Base-by-base conservation (phyloP, 164 flowering plant genomes). In the Stephania yunnanensis region DNA sequence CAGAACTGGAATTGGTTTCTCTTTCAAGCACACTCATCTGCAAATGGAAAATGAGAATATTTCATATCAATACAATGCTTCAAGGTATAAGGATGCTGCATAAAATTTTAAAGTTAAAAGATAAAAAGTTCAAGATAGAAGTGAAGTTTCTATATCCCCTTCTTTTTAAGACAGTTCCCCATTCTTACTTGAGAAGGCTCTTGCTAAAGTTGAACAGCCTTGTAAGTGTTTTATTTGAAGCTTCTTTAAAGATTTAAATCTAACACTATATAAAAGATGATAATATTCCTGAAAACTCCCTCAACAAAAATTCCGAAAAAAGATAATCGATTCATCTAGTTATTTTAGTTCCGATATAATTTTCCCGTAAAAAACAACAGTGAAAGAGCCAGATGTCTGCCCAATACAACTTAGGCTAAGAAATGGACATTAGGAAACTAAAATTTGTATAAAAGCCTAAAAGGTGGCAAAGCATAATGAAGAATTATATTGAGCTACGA, bases 1-100 rank as follows among this genome's bases (percentile, higher is more conserved):
- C 75, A n/a, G 58, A 53, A 20, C 52, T 22, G 29, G 53, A 36
- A 68, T 77, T 72, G 58, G 68, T 72, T 48, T 53, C 68, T 58
- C 73, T 72, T 48, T 53, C 68, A 31, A 68, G 45, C 68, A 48
- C 79, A 67, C 46, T 55, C 25, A 67, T 46, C 72, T 77, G 75
- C 79, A 77, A 64, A 71, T 29, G 64, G 52, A 71, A 15, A 5
- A 61, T 7, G 20, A 61, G 29, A 1, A 19, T 25, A 61, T 61
- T 25, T 61, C 66, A 61, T 61, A 61, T 25, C 19, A 61, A 61
- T 61, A 25, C 7, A 58, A 61, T 5, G 66, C 66, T 61, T 61
- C 20, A 61, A 20, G 2, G 20, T 25, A 19, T n/a, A 61, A 19
- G 9, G 66, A n/a, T n/a, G 20, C n/a, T 61, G 9, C 66, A 61